phyloP scores from a whole-genome alignment of 108 stramenopile genomes.

The Ochromonas danica region DNA sequence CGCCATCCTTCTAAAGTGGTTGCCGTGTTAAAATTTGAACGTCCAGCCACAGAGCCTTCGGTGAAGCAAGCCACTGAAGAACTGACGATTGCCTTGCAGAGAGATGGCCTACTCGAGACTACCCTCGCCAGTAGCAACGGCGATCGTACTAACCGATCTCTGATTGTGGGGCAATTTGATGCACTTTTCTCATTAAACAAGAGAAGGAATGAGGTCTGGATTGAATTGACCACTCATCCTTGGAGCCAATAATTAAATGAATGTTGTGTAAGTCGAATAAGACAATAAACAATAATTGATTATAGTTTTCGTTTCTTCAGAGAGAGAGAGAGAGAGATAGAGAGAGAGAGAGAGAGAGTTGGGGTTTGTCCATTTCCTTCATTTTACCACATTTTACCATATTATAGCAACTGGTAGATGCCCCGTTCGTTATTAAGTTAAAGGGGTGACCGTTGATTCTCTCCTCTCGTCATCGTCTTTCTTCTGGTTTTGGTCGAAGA shows the following conservation, averaged over 20 bases:
- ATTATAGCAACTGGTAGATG: too few relatives aligned
- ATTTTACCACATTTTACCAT: too few relatives aligned
- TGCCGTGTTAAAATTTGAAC: conserved; percentile 69
- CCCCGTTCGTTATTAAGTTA: too few relatives aligned
- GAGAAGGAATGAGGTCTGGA: conserved; percentile 81
- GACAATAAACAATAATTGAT: too few relatives aligned
- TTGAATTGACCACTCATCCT: conserved; percentile 34
- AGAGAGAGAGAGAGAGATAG: too few relatives aligned
- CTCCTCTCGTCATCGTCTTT: too few relatives aligned
- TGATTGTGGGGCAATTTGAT: conserved; percentile 74
- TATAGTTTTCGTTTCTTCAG: too few relatives aligned
- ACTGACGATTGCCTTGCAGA: conserved; percentile 52
- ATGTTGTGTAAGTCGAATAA: too few relatives aligned
- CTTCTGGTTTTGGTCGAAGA: too few relatives aligned
- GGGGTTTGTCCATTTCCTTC: too few relatives aligned
- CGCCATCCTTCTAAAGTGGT: conserved; percentile 58
- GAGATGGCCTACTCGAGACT: conserved; percentile 65
- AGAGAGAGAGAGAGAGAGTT: too few relatives aligned
- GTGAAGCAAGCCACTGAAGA: conserved; percentile 65
- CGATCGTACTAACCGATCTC: neutral
- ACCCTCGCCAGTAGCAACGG: neutral
- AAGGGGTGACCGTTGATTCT: too few relatives aligned
- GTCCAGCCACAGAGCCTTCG: conserved; percentile 74
- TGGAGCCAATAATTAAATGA: neutral
- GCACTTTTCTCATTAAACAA: conserved; percentile 78